Percentiles rank a stretch among this genome's conserved stretches.
phyloP scores from a whole-genome alignment of 176 grass and related monocot genomes.

The Tillandsia leiboldiana region DNA sequence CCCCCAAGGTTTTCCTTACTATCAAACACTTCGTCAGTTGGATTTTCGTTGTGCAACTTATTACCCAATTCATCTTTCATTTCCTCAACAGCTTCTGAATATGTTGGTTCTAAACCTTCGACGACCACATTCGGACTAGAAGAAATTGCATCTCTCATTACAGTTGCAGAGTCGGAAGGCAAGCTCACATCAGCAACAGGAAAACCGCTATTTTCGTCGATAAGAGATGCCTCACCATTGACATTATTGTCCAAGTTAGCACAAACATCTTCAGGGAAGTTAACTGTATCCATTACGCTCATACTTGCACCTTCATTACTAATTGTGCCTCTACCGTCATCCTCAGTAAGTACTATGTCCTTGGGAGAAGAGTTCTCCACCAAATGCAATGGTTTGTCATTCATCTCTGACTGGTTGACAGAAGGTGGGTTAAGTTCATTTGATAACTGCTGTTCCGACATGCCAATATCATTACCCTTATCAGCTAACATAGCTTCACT shows the following conservation, averaged over 20 bases:
- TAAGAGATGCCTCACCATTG: conserved; percentile 12
- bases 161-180: conserved; percentile 11
- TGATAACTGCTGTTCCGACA: conserved; percentile 14
- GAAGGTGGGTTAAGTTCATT: conserved; percentile 10
- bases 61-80: conserved; percentile 27
- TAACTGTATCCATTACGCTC: conserved; percentile 17
- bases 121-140: conserved; percentile 19
- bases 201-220: conserved; percentile 22
- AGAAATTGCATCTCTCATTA: conserved; percentile 11
- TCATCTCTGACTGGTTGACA: conserved; percentile 8
- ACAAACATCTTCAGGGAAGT: conserved; percentile 22
- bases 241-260: conserved; percentile 33
- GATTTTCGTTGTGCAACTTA: conserved; percentile 9
- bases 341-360: conserved; percentile 2
- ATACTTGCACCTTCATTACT: conserved; percentile 13
- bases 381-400: not conserved
- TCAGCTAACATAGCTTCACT: conserved; percentile 4
- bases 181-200: conserved; percentile 9
- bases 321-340: conserved; percentile 15
- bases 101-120: conserved; percentile 21
- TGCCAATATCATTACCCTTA: conserved; percentile 7
- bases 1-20: conserved; percentile 30
- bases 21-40: conserved; percentile 20
- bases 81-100: conserved; percentile 1
- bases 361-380: not conserved